Evolutionary conservation across 2,329 filamentous ascomycete genomes (phyloP).

Genomic region (Ophiostoma sp.): DNA sequence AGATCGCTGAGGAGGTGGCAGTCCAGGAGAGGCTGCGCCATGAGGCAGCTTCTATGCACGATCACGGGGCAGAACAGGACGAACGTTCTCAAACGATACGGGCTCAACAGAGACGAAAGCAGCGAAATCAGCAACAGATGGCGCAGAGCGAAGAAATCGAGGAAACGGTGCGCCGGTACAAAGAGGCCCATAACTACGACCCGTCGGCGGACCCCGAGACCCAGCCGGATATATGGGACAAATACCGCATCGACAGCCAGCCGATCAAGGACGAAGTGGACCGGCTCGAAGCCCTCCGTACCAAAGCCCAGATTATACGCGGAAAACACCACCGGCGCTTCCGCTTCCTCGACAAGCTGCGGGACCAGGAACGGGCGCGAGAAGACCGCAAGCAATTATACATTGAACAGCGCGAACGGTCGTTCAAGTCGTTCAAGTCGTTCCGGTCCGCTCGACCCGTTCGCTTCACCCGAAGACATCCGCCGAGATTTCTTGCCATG

Average conservation of each 20-base stretch:
- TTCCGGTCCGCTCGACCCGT: neutral
- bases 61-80: no score
- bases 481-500: neutral
- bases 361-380: neutral
- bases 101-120: no score
- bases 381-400: no score
- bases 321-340: neutral
- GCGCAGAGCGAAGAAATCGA: neutral
- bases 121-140: neutral
- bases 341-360: neutral
- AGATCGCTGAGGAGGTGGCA: neutral
- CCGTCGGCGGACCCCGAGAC: neutral
- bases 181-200: neutral
- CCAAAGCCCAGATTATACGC: neutral
- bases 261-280: slow-evolving; percentile 6
- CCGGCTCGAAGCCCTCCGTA: neutral
- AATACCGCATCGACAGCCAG: neutral
- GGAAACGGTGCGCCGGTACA: neutral
- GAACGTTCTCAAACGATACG: no score
- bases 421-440: neutral
- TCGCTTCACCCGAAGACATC: neutral
- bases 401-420: neutral
- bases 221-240: neutral
- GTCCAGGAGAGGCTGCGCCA: neutral
- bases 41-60: no score